Percentiles rank a stretch among this genome's conserved stretches.
These are phyloP conservation scores for Dimargaris xerosporica DNA, from an alignment of 192 early-diverging fungal species.

Conservation along the genomic window DNA sequence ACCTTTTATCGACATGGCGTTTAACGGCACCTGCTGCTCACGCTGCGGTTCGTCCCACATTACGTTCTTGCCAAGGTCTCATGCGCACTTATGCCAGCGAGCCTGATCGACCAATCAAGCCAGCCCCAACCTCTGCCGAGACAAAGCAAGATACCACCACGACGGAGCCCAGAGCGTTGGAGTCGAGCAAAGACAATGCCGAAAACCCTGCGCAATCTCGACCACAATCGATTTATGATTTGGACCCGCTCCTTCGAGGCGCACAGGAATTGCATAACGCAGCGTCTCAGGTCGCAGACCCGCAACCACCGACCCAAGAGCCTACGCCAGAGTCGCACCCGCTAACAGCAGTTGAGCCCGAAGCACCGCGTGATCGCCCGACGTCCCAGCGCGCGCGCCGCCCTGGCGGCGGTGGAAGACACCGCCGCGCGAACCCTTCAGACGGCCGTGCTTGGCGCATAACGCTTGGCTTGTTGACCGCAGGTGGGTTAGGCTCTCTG, in stretches of 20 bases:
- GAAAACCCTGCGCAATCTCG: too few species aligned
- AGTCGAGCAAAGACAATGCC: too few species aligned
- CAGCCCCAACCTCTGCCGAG: too few species aligned
- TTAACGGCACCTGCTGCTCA: too few species aligned
- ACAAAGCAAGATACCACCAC: too few species aligned
- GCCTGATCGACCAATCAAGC: too few species aligned
- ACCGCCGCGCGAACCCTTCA: neutral
- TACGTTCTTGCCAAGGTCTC: too few species aligned
- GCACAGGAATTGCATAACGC: neutral
- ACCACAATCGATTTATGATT: slow-evolving; percentile 11
- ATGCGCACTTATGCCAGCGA: too few species aligned
- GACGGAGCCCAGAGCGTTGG: too few species aligned
- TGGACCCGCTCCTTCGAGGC: neutral
- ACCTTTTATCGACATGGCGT: too few species aligned
- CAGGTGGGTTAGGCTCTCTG: neutral
- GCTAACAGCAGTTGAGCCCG: neutral
- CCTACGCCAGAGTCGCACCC: neutral
- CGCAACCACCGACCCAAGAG: neutral
- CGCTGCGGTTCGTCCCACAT: too few species aligned
- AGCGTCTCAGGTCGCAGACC: neutral
- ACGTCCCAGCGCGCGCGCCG: neutral
- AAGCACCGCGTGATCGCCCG: neutral
- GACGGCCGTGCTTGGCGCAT: neutral
- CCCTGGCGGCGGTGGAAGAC: neutral
- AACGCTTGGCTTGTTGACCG: neutral